Conservation (phyloP, 495 filamentous ascomycete species). For the Aspergillus coremiiformis region DNA sequence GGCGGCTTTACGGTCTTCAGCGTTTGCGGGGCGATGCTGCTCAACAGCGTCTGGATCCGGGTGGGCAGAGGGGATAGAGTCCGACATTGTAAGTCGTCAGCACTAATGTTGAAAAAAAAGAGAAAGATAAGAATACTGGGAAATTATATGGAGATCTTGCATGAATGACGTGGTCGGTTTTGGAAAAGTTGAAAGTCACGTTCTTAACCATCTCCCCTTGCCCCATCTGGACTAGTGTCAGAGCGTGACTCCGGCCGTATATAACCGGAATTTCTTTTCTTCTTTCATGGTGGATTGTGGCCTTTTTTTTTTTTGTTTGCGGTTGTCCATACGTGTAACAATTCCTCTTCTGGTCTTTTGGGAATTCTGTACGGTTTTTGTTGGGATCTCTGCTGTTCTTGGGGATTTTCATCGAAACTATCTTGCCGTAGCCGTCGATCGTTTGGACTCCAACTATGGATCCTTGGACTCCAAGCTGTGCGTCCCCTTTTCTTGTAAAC, state of each 20-base stretch:
- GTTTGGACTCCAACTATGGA: slow-evolving; percentile 16
- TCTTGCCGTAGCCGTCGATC: not conserved
- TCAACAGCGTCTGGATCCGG: slow-evolving; percentile 57
- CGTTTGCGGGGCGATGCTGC: slow-evolving; percentile 52
- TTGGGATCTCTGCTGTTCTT: no score
- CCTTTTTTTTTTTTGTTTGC: not conserved
- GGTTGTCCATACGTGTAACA: not conserved
- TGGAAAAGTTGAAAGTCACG: no score
- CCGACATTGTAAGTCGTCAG: slow-evolving; percentile 36
- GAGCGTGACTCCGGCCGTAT: slow-evolving; percentile 9
- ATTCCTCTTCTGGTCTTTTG: no score
- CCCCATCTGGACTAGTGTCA: not conserved
- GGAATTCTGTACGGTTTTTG: no score
- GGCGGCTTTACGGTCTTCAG: slow-evolving; percentile 87
- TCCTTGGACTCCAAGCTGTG: slow-evolving; percentile 32
- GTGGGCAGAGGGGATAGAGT: slow-evolving; percentile 61
- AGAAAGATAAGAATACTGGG: no score
- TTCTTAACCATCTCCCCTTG: not conserved
- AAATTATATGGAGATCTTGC: no score
- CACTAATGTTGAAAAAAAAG: not conserved
- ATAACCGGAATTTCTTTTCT: slow-evolving; percentile 3
- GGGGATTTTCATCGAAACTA: not conserved
- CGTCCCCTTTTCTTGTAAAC: not conserved
- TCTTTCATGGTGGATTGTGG: no score
- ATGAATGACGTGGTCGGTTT: no score